Evolutionary conservation across 306 rosid species (phyloP).

Genomic region (Malus domestica): ASM211411v1 NC_041797.1:32329001-32329500

Average conservation of each 20-base stretch:
- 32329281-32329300: slow-evolving; percentile 58
- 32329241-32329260: slow-evolving; percentile 85
- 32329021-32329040: slow-evolving; percentile 88
- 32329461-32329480: slow-evolving; percentile 71
- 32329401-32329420: slow-evolving; percentile 80
- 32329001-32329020: slow-evolving; percentile 75
- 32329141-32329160: slow-evolving; percentile 89
- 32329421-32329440: slow-evolving; percentile 77
- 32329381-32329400: slow-evolving; percentile 81
- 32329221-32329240: slow-evolving; percentile 87
- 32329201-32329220: slow-evolving; percentile 68
- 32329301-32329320: slow-evolving; percentile 76
- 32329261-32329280: slow-evolving; percentile 83
- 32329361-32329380: slow-evolving; percentile 98
- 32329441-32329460: slow-evolving; percentile 77
- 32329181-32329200: slow-evolving; percentile 86
- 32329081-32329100: slow-evolving; percentile 96
- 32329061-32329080: slow-evolving; percentile 73
- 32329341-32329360: slow-evolving; percentile 67
- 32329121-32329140: slow-evolving; percentile 75
- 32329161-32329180: slow-evolving; percentile 72
- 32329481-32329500: slow-evolving; percentile 79
- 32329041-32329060: slow-evolving; percentile 84
- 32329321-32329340: slow-evolving; percentile 69
- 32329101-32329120: slow-evolving; percentile 59